A percentile compares a stretch with the other conserved stretches of the same genome.
Evolutionary conservation across 148 eudicot species (phyloP).

Genomic region (Agrostemma githago): DNA sequence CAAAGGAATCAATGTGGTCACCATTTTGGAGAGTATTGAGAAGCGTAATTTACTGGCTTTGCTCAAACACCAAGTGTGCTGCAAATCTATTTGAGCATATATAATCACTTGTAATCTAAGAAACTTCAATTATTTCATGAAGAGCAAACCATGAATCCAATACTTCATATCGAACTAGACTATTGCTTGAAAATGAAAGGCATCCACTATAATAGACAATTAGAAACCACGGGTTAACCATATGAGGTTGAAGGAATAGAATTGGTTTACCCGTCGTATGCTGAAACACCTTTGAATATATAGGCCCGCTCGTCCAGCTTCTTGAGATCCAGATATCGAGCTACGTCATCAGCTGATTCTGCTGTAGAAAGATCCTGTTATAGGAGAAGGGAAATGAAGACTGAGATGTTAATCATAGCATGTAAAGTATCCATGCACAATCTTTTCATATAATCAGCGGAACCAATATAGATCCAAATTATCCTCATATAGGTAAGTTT

Average conservation of each 20-base stretch:
- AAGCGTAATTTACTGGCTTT: not conserved
- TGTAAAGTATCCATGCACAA: not conserved
- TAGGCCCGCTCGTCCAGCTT: slow-evolving; percentile 85
- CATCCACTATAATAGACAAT: not conserved
- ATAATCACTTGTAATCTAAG: not conserved
- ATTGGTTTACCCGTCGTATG: slow-evolving; percentile 62
- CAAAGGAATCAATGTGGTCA: too few species aligned
- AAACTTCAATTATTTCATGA: not conserved
- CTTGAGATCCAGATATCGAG: slow-evolving; percentile 84
- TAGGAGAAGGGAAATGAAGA: slow-evolving; percentile 1
- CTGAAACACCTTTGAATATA: slow-evolving; percentile 87
- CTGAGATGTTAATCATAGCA: not conserved
- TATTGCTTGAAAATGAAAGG: not conserved
- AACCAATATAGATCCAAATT: not conserved
- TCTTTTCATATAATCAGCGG: not conserved
- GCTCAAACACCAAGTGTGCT: not conserved
- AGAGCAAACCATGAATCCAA: too few species aligned
- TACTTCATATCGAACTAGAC: not conserved
- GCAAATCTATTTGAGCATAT: not conserved
- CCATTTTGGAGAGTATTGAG: not conserved
- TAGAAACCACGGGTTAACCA: not conserved
- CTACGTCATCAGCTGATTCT: slow-evolving; percentile 81
- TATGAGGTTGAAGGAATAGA: not conserved
- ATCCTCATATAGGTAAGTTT: not conserved
- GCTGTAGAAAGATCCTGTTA: slow-evolving; percentile 82